These are phyloP conservation scores for Pleurotus eryngii DNA, from an alignment of 768 basidiomycete genomes.

Conservation along the genomic window DNA sequence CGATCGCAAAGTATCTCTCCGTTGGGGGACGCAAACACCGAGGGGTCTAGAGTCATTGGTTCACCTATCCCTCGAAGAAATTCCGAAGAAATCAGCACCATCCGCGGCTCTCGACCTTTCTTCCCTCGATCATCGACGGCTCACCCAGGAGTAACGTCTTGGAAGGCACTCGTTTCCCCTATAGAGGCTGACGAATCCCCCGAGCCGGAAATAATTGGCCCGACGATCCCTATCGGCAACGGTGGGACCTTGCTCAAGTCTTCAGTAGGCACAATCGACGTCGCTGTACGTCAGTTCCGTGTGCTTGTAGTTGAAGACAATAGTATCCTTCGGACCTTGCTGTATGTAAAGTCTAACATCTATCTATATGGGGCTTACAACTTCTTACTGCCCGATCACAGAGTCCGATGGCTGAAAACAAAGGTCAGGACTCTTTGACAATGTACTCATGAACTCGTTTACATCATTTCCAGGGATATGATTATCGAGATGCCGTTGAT, in stretches of 20 bases:
- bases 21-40: slow-evolving; percentile 10
- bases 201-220: slow-evolving; percentile 16
- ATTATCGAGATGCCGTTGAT: slow-evolving; percentile 76
- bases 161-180: slow-evolving; percentile 30
- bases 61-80: slow-evolving; percentile 34
- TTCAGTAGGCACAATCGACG: slow-evolving; percentile 52
- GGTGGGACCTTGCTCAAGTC: slow-evolving; percentile 70
- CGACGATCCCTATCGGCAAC: slow-evolving; percentile 51
- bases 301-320: slow-evolving; percentile 93
- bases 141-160: slow-evolving; percentile 32
- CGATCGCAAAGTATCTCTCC: slow-evolving; percentile 24
- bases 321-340: slow-evolving; percentile 72
- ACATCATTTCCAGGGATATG: slow-evolving; percentile 51
- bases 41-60: background rate
- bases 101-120: slow-evolving; percentile 38
- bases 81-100: slow-evolving; percentile 41
- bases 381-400: slow-evolving; percentile 12
- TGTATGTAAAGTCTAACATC: slow-evolving; percentile 49
- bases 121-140: slow-evolving; percentile 50
- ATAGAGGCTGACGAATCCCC: slow-evolving; percentile 30
- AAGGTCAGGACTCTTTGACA: slow-evolving; percentile 35
- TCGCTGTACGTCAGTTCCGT: slow-evolving; percentile 43
- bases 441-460: slow-evolving; percentile 14
- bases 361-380: slow-evolving; percentile 8
- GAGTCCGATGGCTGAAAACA: slow-evolving; percentile 64